A percentile compares a stretch with the other conserved stretches of the same genome.
Conservation (phyloP, 805 yeast species). For the Barnettozyma populi region DNA sequence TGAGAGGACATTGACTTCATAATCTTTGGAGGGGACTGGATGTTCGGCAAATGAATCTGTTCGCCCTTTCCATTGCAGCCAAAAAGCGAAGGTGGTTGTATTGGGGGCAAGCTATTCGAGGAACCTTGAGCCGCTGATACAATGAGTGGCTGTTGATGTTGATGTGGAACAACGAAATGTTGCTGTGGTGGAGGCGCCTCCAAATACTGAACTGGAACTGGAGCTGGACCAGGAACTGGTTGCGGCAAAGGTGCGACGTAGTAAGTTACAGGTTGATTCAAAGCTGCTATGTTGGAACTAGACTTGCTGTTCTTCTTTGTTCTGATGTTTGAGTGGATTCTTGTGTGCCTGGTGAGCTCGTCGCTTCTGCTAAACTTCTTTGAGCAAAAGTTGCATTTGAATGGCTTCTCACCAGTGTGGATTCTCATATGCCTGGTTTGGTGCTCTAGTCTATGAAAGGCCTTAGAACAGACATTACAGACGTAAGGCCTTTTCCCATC, state of each 20-base stretch:
- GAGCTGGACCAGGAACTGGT: conserved; percentile 1
- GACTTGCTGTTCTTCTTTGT: conserved; percentile 36
- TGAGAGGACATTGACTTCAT: conserved; percentile 21
- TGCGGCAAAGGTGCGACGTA: conserved; percentile 20
- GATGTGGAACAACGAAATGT: conserved; percentile 1
- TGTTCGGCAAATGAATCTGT: conserved; percentile 22
- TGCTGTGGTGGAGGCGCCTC: neutral
- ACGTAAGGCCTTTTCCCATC: conserved; percentile 59
- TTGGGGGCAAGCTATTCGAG: neutral
- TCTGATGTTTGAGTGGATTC: conserved; percentile 67
- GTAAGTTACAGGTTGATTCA: conserved; percentile 25
- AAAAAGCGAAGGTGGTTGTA: conserved; percentile 15
- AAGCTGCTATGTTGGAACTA: conserved; percentile 9
- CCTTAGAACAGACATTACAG: conserved; percentile 79
- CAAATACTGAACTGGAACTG: neutral
- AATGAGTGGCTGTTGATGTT: conserved; percentile 4
- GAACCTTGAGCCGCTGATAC: conserved; percentile 6
- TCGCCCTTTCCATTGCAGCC: conserved; percentile 7
- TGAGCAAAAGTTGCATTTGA: conserved; percentile 72
- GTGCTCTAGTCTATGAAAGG: conserved; percentile 84
- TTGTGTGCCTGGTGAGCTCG: conserved; percentile 79
- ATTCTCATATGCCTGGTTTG: conserved; percentile 89
- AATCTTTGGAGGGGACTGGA: conserved; percentile 27
- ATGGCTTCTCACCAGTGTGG: conserved; percentile 92
- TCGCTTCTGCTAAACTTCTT: conserved; percentile 78